A percentile compares a stretch with the other conserved stretches of the same genome.
Evolutionary conservation across 257 asterid genomes (phyloP).

Genomic region (Nicotiana attenuata): DNA sequence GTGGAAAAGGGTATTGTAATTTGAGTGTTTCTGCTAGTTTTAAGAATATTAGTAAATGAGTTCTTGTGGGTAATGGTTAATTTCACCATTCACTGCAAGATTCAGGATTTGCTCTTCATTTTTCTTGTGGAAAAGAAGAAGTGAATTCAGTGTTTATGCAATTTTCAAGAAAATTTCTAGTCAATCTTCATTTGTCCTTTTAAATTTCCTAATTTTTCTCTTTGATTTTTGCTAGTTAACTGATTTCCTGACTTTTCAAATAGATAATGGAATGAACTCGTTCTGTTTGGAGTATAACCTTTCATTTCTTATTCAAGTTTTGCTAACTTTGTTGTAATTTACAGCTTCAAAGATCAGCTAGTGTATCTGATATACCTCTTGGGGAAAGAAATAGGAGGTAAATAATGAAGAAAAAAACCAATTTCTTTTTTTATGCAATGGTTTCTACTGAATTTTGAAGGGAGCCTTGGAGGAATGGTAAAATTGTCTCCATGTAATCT

Average conservation of each 20-base stretch:
- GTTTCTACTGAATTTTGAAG: not conserved
- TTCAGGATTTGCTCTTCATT: not conserved
- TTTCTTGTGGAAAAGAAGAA: not conserved
- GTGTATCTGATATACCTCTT: slow-evolving; percentile 55
- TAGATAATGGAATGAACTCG: not conserved
- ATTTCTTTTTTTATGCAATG: not conserved
- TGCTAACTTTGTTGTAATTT: not conserved
- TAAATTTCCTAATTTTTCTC: not conserved
- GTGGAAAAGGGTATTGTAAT: not conserved
- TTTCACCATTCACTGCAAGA: not conserved
- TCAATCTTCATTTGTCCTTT: not conserved
- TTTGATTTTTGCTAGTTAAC: not conserved
- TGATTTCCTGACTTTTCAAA: not conserved
- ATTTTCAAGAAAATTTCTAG: not conserved
- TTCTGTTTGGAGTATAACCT: too few relatives aligned
- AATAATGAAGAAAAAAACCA: not conserved
- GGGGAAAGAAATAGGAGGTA: slow-evolving; percentile 69
- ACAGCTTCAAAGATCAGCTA: slow-evolving; percentile 57
- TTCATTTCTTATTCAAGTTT: not conserved
- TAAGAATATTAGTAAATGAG: not conserved
- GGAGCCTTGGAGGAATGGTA: too few relatives aligned
- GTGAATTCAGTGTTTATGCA: not conserved
- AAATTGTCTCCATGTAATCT: too few relatives aligned
- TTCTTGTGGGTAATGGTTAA: not conserved
- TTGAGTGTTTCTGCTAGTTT: not conserved